Percentiles rank a stretch among this genome's conserved stretches.
phyloP scores from a whole-genome alignment of 306 rosid genomes.

The Ziziphus jujuba region DNA sequence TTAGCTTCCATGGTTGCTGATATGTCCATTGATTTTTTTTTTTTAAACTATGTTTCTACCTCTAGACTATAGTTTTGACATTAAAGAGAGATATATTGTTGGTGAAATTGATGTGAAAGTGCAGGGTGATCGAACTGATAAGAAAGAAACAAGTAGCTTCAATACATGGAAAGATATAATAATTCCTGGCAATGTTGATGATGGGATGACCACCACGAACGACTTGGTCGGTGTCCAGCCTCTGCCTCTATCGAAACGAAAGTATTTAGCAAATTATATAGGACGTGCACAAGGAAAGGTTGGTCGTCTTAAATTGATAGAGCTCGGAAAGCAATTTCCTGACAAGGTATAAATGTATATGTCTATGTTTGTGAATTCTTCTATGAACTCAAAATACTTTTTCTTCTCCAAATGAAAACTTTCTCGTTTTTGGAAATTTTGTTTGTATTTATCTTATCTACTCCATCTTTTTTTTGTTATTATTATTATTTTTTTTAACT shows the following conservation, averaged over 20 bases:
- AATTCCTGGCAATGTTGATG: conserved; percentile 94
- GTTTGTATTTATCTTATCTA: no score
- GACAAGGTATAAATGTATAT: conserved; percentile 57
- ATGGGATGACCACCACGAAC: conserved; percentile 67
- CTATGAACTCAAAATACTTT: conserved; percentile 11
- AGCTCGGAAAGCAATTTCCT: conserved; percentile 79
- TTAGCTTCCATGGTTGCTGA: not conserved
- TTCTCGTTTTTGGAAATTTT: conserved; percentile 7
- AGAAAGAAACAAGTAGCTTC: conserved; percentile 83
- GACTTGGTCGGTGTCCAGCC: conserved; percentile 54
- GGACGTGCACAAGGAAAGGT: conserved; percentile 97
- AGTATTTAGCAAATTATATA: conserved; percentile 82
- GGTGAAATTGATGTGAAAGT: conserved; percentile 30
- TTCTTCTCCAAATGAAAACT: conserved; percentile 14
- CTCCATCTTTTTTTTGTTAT: no score
- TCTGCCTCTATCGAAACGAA: conserved; percentile 77
- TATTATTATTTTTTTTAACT: no score
- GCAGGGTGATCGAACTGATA: conserved; percentile 97
- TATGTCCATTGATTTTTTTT: not conserved
- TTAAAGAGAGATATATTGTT: conserved; percentile 4
- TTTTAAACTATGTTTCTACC: not conserved
- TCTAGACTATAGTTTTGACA: not conserved
- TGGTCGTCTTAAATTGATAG: conserved; percentile 81
- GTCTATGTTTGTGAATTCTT: not conserved
- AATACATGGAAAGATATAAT: conserved; percentile 98